Conservation (phyloP, 2,329 filamentous ascomycete genomes). For the Phaeosphaeria sp. region DNA sequence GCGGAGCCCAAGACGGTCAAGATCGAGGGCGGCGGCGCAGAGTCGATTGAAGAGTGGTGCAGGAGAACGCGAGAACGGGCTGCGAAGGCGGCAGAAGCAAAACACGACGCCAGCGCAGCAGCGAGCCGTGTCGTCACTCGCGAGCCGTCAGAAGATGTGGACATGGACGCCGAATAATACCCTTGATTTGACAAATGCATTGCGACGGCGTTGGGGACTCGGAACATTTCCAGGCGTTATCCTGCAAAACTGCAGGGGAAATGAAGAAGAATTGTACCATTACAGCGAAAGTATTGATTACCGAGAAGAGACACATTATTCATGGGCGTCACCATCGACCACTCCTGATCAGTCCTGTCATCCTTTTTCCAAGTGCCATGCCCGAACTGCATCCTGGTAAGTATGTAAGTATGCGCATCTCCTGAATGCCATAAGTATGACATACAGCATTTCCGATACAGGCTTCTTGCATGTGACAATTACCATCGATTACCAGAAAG, state of each 20-base stretch:
- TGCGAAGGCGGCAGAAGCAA: slow-evolving; percentile 30
- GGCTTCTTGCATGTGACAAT: neutral
- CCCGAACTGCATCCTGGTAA: neutral
- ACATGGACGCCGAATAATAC: slow-evolving; percentile 35
- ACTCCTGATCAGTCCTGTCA: neutral
- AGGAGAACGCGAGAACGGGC: slow-evolving; percentile 38
- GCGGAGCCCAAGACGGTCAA: slow-evolving; percentile 74
- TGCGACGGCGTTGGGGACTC: slow-evolving; percentile 42
- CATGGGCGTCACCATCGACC: neutral
- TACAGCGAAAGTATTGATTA: neutral
- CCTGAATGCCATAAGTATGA: neutral
- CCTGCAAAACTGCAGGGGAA: neutral
- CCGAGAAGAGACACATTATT: neutral
- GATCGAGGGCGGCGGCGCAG: slow-evolving; percentile 77
- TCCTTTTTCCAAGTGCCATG: neutral
- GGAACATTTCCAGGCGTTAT: slow-evolving; percentile 21
- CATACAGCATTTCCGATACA: neutral
- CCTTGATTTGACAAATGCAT: slow-evolving; percentile 25
- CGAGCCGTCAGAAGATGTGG: slow-evolving; percentile 29
- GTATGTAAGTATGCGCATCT: neutral
- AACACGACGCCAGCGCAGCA: slow-evolving; percentile 28
- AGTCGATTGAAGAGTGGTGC: slow-evolving; percentile 72
- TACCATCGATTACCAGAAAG: neutral
- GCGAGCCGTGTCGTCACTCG: slow-evolving; percentile 22
- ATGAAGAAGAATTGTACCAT: neutral